These are phyloP conservation scores for Monosporascus sp. DNA, from an alignment of 2,329 filamentous ascomycete species.

Conservation along the genomic window DNA sequence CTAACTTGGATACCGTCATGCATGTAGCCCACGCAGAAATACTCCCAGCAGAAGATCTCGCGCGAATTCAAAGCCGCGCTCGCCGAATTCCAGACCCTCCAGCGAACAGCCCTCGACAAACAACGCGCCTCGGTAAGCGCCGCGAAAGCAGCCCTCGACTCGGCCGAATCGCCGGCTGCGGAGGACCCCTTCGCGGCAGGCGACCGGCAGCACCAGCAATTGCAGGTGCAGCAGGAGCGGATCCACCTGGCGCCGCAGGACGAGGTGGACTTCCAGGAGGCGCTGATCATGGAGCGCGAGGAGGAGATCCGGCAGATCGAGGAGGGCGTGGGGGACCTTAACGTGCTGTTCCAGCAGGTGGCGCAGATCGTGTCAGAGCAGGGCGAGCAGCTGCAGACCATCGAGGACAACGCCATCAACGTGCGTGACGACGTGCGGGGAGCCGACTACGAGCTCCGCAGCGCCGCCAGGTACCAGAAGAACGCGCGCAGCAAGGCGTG, in stretches of 20 bases:
- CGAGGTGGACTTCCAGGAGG: slow-evolving; percentile 96
- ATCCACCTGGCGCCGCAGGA: slow-evolving; percentile 81
- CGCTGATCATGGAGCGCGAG: slow-evolving; percentile 91
- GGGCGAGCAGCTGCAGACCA: slow-evolving; percentile 80
- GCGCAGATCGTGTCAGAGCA: slow-evolving; percentile 95
- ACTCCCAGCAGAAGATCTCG: slow-evolving; percentile 90
- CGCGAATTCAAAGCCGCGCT: slow-evolving; percentile 88
- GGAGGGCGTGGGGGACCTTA: slow-evolving; percentile 89
- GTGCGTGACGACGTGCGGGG: slow-evolving; percentile 77
- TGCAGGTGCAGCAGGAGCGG: slow-evolving; percentile 68
- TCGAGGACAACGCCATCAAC: slow-evolving; percentile 81
- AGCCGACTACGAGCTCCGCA: slow-evolving; percentile 78
- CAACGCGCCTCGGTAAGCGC: slow-evolving; percentile 81
- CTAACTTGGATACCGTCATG: slow-evolving; percentile 5
- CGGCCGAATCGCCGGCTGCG: slow-evolving; percentile 37
- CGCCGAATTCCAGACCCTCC: slow-evolving; percentile 87
- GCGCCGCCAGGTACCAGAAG: slow-evolving; percentile 89
- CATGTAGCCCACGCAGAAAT: slow-evolving; percentile 81
- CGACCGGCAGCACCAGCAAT: slow-evolving; percentile 44
- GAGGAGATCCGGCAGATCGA: slow-evolving; percentile 97
- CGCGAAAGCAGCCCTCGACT: slow-evolving; percentile 73
- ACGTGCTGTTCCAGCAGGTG: slow-evolving; percentile 96
- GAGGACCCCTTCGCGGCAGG: slow-evolving; percentile 20
- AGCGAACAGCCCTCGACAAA: slow-evolving; percentile 85
- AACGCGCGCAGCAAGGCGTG: slow-evolving; percentile 92